Percentiles rank a stretch among this genome's conserved stretches.
Conservation (phyloP, 2,329 filamentous ascomycete species). For the Falciphora oryzae region DNA sequence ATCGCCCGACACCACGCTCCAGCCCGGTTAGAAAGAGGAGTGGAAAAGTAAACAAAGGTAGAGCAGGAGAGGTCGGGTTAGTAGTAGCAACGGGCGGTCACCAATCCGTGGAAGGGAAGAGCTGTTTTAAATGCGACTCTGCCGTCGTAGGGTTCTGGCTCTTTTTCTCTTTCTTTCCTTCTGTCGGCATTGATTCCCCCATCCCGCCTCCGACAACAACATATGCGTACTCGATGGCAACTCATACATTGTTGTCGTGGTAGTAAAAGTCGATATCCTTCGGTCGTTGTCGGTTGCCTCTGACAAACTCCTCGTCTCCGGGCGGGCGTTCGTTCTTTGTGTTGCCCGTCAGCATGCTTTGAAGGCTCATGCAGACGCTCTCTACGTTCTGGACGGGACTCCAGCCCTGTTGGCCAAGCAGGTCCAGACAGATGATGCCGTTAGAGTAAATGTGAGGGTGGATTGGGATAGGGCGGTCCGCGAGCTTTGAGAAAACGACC, state of each 20-base stretch:
- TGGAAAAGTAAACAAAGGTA: background rate
- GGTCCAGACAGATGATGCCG: conserved; percentile 95
- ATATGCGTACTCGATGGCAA: background rate
- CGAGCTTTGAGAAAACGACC: conserved; percentile 73
- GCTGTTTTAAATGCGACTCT: background rate
- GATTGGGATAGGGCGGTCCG: conserved; percentile 71
- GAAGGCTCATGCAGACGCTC: conserved; percentile 92
- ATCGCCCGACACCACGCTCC: conserved; percentile 7
- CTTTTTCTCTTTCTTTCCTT: background rate
- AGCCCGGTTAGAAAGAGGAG: conserved; percentile 10
- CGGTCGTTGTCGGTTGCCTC: conserved; percentile 70
- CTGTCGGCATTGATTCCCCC: background rate
- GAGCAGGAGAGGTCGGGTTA: too few relatives aligned
- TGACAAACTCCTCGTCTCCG: conserved; percentile 85
- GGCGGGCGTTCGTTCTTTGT: conserved; percentile 84
- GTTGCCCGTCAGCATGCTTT: conserved; percentile 97
- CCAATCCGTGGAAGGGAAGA: background rate
- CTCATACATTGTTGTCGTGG: conserved; percentile 74
- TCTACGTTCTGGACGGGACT: conserved; percentile 96
- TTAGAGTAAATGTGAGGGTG: conserved; percentile 98
- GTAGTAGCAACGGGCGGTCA: too few relatives aligned
- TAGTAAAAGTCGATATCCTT: conserved; percentile 91
- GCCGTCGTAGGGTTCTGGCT: background rate
- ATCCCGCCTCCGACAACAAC: background rate
- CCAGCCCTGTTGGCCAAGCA: conserved; percentile 85